Conservation (phyloP, 2,329 filamentous ascomycete species). For the Calonectria pteridis region DNA sequence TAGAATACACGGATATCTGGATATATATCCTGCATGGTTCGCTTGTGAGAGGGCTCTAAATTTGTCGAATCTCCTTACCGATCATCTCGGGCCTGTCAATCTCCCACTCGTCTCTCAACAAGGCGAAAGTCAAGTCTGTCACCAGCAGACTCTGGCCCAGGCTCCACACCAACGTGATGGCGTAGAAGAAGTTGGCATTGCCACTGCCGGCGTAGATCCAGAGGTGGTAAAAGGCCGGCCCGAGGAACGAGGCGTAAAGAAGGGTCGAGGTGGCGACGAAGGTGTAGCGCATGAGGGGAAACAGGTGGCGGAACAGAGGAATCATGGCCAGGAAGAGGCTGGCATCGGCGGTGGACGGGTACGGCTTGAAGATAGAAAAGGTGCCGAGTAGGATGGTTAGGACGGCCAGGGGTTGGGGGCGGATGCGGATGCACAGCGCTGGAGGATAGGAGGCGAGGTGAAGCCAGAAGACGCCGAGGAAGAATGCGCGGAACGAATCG, state of each 20-base stretch:
- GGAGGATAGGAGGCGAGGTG: constrained; percentile 92
- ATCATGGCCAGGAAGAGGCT: constrained; percentile 87
- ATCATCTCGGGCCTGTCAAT: constrained; percentile 89
- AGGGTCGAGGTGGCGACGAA: constrained; percentile 88
- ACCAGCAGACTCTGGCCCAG: constrained; percentile 88
- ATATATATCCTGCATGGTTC: neutral
- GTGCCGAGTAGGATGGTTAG: constrained; percentile 88
- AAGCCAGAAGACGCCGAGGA: constrained; percentile 97
- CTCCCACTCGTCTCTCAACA: constrained; percentile 94
- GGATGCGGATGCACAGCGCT: constrained; percentile 84
- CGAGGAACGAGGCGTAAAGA: constrained; percentile 88
- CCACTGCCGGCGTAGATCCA: constrained; percentile 99
- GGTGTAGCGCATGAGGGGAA: constrained; percentile 92
- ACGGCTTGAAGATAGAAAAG: constrained; percentile 96
- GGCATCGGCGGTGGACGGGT: constrained; percentile 92
- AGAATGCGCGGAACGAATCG: constrained; percentile 96
- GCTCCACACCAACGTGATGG: constrained; percentile 98
- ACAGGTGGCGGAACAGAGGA: constrained; percentile 90
- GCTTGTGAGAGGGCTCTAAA: constrained; percentile 61
- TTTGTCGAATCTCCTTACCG: constrained; percentile 88
- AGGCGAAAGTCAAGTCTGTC: constrained; percentile 88
- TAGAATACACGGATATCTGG: neutral
- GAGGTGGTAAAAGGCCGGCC: constrained; percentile 94
- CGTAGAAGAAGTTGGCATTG: constrained; percentile 99
- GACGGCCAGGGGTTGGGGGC: constrained; percentile 88